Conservation (phyloP, 2,329 filamentous ascomycete species). For the Mariannaea elegans region DNA sequence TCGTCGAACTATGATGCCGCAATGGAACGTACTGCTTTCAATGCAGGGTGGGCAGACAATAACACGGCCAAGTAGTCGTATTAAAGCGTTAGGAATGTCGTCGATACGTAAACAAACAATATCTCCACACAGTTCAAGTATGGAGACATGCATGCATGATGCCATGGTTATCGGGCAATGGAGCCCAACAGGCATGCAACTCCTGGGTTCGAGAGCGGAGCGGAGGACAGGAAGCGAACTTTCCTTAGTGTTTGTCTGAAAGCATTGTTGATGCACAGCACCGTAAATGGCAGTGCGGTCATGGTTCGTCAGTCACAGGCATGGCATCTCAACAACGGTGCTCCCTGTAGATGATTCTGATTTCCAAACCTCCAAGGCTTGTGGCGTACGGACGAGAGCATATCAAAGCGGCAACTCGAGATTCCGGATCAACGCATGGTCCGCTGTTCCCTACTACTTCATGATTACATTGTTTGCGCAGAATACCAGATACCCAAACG, state of each 20-base stretch:
- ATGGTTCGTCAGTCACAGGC: constrained; percentile 20
- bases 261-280: constrained; percentile 9
- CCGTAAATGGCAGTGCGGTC: constrained; percentile 16
- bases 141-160: constrained; percentile 18
- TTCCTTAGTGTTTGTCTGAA: constrained; percentile 8
- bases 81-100: no score
- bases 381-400: neutral
- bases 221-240: neutral
- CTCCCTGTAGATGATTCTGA: constrained; percentile 14
- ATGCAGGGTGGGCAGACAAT: neutral
- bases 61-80: neutral
- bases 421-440: constrained; percentile 14
- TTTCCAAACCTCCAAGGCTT: constrained; percentile 8
- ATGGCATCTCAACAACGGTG: constrained; percentile 21
- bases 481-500: neutral
- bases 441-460: neutral
- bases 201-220: neutral
- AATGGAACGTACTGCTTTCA: neutral
- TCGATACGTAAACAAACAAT: constrained; percentile 13
- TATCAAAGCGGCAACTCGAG: constrained; percentile 9
- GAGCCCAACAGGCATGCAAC: constrained; percentile 9
- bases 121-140: neutral
- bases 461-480: neutral
- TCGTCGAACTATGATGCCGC: neutral
- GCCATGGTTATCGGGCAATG: constrained; percentile 8